phyloP scores from a whole-genome alignment of 179 eudicot genomes.

The Vitellaria paradoxa region DNA sequence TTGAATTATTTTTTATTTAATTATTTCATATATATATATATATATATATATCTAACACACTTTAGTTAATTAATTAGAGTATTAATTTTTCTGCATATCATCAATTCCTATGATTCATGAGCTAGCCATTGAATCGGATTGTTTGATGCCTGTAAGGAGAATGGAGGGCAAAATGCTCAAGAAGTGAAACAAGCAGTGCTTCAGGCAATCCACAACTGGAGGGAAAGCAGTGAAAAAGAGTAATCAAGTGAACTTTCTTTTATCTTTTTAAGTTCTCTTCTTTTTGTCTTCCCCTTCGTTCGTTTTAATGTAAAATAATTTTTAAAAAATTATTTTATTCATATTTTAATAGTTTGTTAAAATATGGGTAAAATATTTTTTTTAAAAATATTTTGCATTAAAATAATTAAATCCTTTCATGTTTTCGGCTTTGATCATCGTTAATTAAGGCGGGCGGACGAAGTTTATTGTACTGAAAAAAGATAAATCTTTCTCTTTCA shows the following conservation, averaged over 20 bases:
- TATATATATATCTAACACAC: neutral
- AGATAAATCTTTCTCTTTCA: neutral
- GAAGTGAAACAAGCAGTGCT: constrained; percentile 27
- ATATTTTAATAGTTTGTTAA: too few species aligned
- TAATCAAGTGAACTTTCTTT: neutral
- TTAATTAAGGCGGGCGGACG: neutral
- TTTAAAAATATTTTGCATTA: too few species aligned
- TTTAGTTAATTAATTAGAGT: neutral
- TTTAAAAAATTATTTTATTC: too few species aligned
- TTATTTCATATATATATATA: neutral
- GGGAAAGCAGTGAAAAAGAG: constrained; percentile 9
- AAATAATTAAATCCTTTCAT: too few species aligned
- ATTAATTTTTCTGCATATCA: neutral
- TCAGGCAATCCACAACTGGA: constrained; percentile 34
- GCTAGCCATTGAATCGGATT: neutral
- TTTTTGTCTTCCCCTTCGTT: neutral
- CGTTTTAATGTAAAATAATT: too few species aligned
- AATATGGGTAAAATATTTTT: too few species aligned
- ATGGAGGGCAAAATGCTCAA: constrained; percentile 26
- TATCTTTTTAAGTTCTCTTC: neutral
- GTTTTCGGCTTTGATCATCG: too few species aligned
- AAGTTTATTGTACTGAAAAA: neutral
- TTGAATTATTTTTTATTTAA: neutral
- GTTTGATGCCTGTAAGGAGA: constrained; percentile 17
- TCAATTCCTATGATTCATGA: neutral